Evolutionary conservation across 2,329 filamentous ascomycete species (phyloP).

Genomic region (Scortechinia acanthostroma): DNA sequence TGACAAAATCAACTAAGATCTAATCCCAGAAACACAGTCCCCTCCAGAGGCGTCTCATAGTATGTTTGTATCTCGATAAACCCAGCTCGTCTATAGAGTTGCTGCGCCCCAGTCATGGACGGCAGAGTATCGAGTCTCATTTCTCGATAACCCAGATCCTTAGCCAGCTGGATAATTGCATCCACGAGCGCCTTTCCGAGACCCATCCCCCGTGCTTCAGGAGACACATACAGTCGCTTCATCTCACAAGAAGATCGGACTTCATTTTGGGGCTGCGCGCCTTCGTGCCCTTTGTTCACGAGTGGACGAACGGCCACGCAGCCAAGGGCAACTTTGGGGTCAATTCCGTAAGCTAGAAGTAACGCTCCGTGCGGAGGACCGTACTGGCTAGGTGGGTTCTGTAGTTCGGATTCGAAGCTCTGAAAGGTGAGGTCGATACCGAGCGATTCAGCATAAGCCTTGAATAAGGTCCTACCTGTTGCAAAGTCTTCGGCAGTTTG

Average conservation of each 20-base stretch:
- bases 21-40: conserved; percentile 39
- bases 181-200: conserved; percentile 37
- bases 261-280: neutral
- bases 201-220: conserved; percentile 35
- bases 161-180: conserved; percentile 32
- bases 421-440: conserved; percentile 48
- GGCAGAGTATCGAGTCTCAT: conserved; percentile 47
- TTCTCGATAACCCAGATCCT: conserved; percentile 35
- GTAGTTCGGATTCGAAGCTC: conserved; percentile 41
- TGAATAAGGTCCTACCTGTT: conserved; percentile 30
- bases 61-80: conserved; percentile 42
- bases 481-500: conserved; percentile 28
- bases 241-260: conserved; percentile 34
- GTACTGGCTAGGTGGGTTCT: conserved; percentile 44
- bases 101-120: conserved; percentile 38
- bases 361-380: conserved; percentile 25
- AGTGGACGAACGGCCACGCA: conserved; percentile 12
- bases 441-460: conserved; percentile 30
- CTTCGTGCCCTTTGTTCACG: conserved; percentile 4
- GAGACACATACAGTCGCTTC: conserved; percentile 46
- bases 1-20: too few relatives aligned
- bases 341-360: conserved; percentile 27
- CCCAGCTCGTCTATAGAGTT: conserved; percentile 37
- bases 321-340: conserved; percentile 35
- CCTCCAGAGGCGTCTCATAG: conserved; percentile 44